Conservation (phyloP, 2,329 filamentous ascomycete species). For the Fusarium equiseti region DNA sequence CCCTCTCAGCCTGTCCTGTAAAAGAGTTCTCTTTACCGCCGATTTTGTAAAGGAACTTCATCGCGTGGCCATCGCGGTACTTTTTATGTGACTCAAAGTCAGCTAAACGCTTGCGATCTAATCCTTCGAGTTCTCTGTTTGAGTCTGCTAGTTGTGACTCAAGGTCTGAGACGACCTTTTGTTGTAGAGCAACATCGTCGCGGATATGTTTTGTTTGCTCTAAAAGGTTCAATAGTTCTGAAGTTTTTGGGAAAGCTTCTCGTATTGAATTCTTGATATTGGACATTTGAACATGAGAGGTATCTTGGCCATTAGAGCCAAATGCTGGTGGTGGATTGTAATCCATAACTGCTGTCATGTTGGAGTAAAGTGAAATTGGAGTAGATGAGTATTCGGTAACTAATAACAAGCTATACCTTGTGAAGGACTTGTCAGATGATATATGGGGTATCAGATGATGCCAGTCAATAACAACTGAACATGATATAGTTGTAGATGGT, state of each 20-base stretch:
- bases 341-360: slow-evolving; percentile 20
- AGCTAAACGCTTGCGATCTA: slow-evolving; percentile 57
- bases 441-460: slow-evolving; percentile 24
- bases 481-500: neutral
- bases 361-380: neutral
- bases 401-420: neutral
- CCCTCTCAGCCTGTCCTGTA: slow-evolving; percentile 61
- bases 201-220: slow-evolving; percentile 62
- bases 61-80: slow-evolving; percentile 65
- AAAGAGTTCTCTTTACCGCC: slow-evolving; percentile 58
- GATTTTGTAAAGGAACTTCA: slow-evolving; percentile 64
- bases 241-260: slow-evolving; percentile 56
- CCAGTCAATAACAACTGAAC: neutral
- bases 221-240: slow-evolving; percentile 60
- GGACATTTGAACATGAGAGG: slow-evolving; percentile 41
- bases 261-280: slow-evolving; percentile 54
- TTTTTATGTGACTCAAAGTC: slow-evolving; percentile 65
- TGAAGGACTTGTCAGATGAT: slow-evolving; percentile 26
- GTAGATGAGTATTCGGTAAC: neutral
- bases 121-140: slow-evolving; percentile 53
- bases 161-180: slow-evolving; percentile 60
- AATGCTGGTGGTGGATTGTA: slow-evolving; percentile 13
- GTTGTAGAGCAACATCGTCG: slow-evolving; percentile 60
- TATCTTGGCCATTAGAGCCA: neutral
- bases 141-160: slow-evolving; percentile 54